These are phyloP conservation scores for Rhododendron henanense DNA, from an alignment of 148 eudicot genomes.

Conservation along the genomic window DNA sequence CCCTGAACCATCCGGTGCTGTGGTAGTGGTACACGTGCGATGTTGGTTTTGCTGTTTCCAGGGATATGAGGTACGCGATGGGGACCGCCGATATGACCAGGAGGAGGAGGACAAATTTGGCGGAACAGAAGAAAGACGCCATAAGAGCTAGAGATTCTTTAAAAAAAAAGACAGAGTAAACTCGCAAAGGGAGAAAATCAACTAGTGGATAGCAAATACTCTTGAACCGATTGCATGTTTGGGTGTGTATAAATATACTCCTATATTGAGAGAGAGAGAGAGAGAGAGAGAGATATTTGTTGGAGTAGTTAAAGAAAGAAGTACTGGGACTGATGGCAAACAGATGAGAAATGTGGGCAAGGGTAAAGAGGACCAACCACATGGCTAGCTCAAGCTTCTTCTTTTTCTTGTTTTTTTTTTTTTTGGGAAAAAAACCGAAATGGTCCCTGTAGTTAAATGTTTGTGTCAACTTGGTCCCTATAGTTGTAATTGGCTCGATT, in stretches of 20 bases:
- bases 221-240: not conserved
- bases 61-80: constrained; percentile 48
- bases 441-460: too few species aligned
- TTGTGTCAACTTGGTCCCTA: too few species aligned
- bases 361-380: not conserved
- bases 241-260: not conserved
- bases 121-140: constrained; percentile 40
- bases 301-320: not conserved
- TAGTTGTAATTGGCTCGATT: too few species aligned
- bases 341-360: not conserved
- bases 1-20: constrained; percentile 69
- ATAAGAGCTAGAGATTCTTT: constrained; percentile 8
- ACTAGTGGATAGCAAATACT: not conserved
- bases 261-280: not conserved
- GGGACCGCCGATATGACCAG: constrained; percentile 72
- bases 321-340: not conserved
- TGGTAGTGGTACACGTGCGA: constrained; percentile 62
- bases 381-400: not conserved
- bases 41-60: constrained; percentile 44
- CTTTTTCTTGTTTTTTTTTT: too few species aligned
- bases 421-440: too few species aligned
- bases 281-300: not conserved
- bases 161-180: not conserved
- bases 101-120: constrained; percentile 41
- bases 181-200: not conserved